These are phyloP conservation scores for Martensiomyces pterosporus DNA, from an alignment of 192 early-diverging fungal genomes.

Conservation along the genomic window DNA sequence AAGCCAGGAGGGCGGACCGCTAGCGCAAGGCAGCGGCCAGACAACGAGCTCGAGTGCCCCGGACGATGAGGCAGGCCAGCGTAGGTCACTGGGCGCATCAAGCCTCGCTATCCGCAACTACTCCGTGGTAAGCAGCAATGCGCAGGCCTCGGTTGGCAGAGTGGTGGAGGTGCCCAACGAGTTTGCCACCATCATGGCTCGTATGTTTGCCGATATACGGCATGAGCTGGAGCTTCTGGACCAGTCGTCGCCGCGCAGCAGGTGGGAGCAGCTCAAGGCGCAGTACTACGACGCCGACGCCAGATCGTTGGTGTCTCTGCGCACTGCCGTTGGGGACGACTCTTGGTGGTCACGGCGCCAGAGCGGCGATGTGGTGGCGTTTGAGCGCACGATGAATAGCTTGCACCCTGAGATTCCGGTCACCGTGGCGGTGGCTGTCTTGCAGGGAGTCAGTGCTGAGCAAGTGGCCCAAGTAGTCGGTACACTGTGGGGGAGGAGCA, in stretches of 20 bases:
- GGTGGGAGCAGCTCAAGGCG: slow-evolving; percentile 20
- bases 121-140: too few relatives aligned
- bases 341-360: not conserved
- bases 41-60: too few relatives aligned
- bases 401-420: slow-evolving; percentile 31
- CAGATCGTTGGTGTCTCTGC: slow-evolving; percentile 14
- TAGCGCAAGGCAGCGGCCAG: too few relatives aligned
- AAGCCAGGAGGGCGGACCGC: too few relatives aligned
- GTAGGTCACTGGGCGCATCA: too few relatives aligned
- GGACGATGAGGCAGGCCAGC: too few relatives aligned
- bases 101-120: too few relatives aligned
- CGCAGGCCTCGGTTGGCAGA: too few relatives aligned
- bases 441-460: slow-evolving; percentile 18
- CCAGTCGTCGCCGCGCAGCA: slow-evolving; percentile 12
- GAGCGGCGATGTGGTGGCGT: slow-evolving; percentile 1
- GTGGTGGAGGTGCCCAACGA: slow-evolving; percentile 20
- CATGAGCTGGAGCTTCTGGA: slow-evolving; percentile 24
- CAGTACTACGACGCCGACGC: slow-evolving; percentile 7
- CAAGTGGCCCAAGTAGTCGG: slow-evolving; percentile 10
- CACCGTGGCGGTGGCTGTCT: slow-evolving; percentile 18
- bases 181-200: slow-evolving; percentile 16
- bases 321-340: slow-evolving; percentile 11
- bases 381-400: slow-evolving; percentile 11
- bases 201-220: slow-evolving; percentile 31
- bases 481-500: slow-evolving; percentile 9